phyloP scores from a whole-genome alignment of 2,329 filamentous ascomycete genomes.

The Fusarium lyarnte region DNA sequence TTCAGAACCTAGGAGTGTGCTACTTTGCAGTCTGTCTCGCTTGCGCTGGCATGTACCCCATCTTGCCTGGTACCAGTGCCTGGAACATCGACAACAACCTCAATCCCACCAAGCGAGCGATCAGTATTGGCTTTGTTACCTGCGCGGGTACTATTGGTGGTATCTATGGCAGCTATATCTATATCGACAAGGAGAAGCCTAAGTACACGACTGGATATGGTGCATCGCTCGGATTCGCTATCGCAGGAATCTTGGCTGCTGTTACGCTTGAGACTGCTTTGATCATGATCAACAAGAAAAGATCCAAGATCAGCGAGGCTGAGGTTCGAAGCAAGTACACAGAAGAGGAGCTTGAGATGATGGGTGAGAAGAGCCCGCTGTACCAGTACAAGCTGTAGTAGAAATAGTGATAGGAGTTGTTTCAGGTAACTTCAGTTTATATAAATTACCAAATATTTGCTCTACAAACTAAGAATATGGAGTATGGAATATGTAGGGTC shows the following conservation, averaged over 20 bases:
- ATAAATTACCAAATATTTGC: fast-evolving
- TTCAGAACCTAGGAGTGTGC: slow-evolving; percentile 25
- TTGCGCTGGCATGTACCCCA: slow-evolving; percentile 50
- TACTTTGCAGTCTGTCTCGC: slow-evolving; percentile 38
- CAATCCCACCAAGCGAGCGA: slow-evolving; percentile 47
- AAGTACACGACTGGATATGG: slow-evolving; percentile 42
- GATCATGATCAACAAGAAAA: slow-evolving; percentile 39
- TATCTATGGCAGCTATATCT: slow-evolving; percentile 41
- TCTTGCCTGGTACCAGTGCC: slow-evolving; percentile 46
- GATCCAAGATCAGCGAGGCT: slow-evolving; percentile 33
- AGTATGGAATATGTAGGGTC: not conserved
- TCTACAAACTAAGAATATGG: fast-evolving
- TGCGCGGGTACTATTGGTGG: slow-evolving; percentile 36
- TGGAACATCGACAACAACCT: slow-evolving; percentile 52
- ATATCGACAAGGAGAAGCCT: slow-evolving; percentile 36
- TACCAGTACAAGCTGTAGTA: slow-evolving; percentile 22
- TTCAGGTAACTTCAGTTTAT: fast-evolving
- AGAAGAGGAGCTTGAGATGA: slow-evolving; percentile 43
- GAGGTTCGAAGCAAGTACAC: slow-evolving; percentile 45
- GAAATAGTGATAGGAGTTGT: fast-evolving
- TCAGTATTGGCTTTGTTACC: slow-evolving; percentile 50
- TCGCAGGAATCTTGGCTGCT: slow-evolving; percentile 21
- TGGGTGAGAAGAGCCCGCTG: slow-evolving; percentile 47
- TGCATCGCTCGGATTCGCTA: slow-evolving; percentile 35
- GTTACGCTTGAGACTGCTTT: slow-evolving; percentile 35